A percentile compares a stretch with the other conserved stretches of the same genome.
phyloP scores from a whole-genome alignment of 1,139 yeast genomes.

The Wickerhamomyces sp. region DNA sequence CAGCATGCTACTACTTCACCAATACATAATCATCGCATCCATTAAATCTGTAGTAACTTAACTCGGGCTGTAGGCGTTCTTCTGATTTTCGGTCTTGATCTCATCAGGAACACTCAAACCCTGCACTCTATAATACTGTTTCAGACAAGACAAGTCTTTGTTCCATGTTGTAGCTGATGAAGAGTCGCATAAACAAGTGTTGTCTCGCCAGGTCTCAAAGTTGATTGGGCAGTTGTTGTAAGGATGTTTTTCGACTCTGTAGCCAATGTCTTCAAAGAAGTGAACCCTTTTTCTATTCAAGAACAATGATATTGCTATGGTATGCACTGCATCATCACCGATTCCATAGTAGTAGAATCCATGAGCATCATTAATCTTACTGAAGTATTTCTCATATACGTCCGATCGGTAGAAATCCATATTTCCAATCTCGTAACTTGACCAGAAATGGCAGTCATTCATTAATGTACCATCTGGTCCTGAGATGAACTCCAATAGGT shows the following conservation, averaged over 20 bases:
- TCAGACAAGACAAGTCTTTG: not conserved
- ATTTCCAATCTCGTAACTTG: slow-evolving; percentile 58
- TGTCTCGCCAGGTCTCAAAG: slow-evolving; percentile 32
- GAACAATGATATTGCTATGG: slow-evolving; percentile 46
- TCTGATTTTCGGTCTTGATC: not conserved
- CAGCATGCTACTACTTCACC: not conserved
- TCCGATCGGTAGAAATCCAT: slow-evolving; percentile 45
- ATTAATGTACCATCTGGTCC: slow-evolving; percentile 41
- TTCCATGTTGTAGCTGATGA: not conserved
- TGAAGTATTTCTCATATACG: slow-evolving; percentile 41
- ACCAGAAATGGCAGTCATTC: slow-evolving; percentile 63
- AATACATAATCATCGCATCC: not conserved
- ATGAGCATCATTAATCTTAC: slow-evolving; percentile 43
- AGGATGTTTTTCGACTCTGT: slow-evolving; percentile 44
- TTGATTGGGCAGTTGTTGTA: slow-evolving; percentile 55
- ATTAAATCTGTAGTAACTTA: not conserved
- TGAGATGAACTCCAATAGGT: slow-evolving; percentile 43
- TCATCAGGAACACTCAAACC: not conserved
- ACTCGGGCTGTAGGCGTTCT: not conserved
- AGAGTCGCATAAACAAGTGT: slow-evolving; percentile 48
- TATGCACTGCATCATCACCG: slow-evolving; percentile 64
- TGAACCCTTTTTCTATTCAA: slow-evolving; percentile 41
- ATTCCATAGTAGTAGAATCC: slow-evolving; percentile 60
- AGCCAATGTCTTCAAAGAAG: slow-evolving; percentile 49
- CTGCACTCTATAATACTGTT: not conserved